phyloP scores from a whole-genome alignment of 805 yeast species.

The Candida morakotiae region DNA sequence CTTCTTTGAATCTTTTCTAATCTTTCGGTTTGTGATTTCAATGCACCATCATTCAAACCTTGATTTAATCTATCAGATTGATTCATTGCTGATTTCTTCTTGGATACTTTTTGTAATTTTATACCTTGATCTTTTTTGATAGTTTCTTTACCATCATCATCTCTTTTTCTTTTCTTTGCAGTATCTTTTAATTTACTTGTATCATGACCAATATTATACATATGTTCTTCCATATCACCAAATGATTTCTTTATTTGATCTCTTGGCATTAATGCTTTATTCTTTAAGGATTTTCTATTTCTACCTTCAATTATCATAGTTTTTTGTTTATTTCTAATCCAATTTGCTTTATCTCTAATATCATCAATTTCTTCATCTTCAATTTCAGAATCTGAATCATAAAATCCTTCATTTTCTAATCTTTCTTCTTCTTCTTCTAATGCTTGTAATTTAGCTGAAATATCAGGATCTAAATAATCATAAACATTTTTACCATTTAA shows the following conservation, averaged over 20 bases:
- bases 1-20: conserved; percentile 86
- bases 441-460: conserved; percentile 87
- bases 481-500: conserved; percentile 94
- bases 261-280: conserved; percentile 85
- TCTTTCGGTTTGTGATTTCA: conserved; percentile 82
- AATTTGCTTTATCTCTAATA: conserved; percentile 78
- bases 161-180: conserved; percentile 39
- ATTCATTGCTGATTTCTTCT: conserved; percentile 44
- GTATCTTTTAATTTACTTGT: conserved; percentile 49
- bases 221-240: conserved; percentile 80
- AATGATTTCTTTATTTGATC: conserved; percentile 77
- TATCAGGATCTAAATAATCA: conserved; percentile 96
- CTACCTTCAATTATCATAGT: conserved; percentile 87
- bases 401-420: conserved; percentile 91
- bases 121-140: conserved; percentile 53
- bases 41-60: conserved; percentile 78
- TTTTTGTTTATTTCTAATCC: conserved; percentile 96
- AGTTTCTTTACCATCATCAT: conserved; percentile 74
- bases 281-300: conserved; percentile 80
- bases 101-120: conserved; percentile 37
- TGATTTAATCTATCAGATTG: conserved; percentile 82
- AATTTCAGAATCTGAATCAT: conserved; percentile 67
- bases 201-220: conserved; percentile 89
- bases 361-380: conserved; percentile 63
- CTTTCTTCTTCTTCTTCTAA: conserved; percentile 96